phyloP scores from a whole-genome alignment of 768 basidiomycete species.

The Agrocybe praecox region DNA sequence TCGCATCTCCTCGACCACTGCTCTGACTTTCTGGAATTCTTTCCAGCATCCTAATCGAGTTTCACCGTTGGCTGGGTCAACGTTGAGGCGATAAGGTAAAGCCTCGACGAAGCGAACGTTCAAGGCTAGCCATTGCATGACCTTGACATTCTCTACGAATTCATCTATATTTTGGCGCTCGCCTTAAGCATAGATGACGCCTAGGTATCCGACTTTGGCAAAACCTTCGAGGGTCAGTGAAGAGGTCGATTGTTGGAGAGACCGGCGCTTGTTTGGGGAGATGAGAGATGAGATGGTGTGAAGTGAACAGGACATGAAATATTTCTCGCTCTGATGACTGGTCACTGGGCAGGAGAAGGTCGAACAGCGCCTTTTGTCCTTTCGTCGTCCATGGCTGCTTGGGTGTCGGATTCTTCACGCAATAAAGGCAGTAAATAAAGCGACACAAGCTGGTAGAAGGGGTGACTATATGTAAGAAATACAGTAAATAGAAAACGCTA shows the following conservation, averaged over 20 bases:
- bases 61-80: constrained; percentile 8
- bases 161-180: constrained; percentile 52
- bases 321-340: constrained; percentile 9
- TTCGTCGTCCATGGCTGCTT: background rate
- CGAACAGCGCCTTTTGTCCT: background rate
- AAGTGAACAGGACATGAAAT: constrained; percentile 69
- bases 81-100: constrained; percentile 14
- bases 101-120: constrained; percentile 62
- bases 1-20: constrained; percentile 70
- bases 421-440: constrained; percentile 59
- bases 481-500: background rate
- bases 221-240: constrained; percentile 62
- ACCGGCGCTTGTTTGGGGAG: constrained; percentile 63
- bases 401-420: constrained; percentile 35
- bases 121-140: constrained; percentile 80
- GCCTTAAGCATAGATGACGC: constrained; percentile 75
- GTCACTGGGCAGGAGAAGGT: background rate
- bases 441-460: constrained; percentile 60
- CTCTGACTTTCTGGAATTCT: constrained; percentile 70
- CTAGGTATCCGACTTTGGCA: constrained; percentile 76
- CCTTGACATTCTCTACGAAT: constrained; percentile 67
- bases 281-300: constrained; percentile 76
- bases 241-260: constrained; percentile 56
- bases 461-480: constrained; percentile 45
- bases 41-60: constrained; percentile 39